These are phyloP conservation scores for Chaetomiaceae sp. DNA, from an alignment of 2,329 filamentous ascomycete species.

Conservation along the genomic window DNA sequence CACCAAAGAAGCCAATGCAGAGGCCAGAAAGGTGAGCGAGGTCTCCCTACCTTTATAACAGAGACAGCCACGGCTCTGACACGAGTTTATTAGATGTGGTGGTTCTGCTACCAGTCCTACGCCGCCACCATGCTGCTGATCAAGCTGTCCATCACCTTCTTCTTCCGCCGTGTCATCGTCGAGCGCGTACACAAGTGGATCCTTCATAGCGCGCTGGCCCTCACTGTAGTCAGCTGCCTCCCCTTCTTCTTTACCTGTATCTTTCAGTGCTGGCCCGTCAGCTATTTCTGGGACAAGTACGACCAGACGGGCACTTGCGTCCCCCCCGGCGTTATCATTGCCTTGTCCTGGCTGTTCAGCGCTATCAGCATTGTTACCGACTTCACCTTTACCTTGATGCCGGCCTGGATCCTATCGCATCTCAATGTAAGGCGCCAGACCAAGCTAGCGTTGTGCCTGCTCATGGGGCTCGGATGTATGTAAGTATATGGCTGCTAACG, in stretches of 20 bases:
- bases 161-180: conserved; percentile 38
- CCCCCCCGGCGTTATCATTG: conserved; percentile 41
- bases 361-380: conserved; percentile 45
- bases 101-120: conserved; percentile 22
- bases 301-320: conserved; percentile 34
- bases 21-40: conserved; percentile 33
- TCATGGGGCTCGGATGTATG: conserved; percentile 54
- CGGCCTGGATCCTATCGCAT: conserved; percentile 49
- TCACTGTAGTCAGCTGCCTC: conserved; percentile 34
- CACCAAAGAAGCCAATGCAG: conserved; percentile 21
- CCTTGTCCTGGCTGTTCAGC: conserved; percentile 49
- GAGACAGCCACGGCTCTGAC: not conserved
- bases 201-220: conserved; percentile 32
- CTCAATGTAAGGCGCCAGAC: conserved; percentile 49
- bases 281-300: conserved; percentile 37
- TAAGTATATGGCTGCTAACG: conserved; percentile 26
- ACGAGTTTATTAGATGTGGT: conserved; percentile 18
- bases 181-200: conserved; percentile 31
- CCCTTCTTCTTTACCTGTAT: conserved; percentile 39
- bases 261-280: conserved; percentile 39
- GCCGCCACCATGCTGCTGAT: conserved; percentile 27
- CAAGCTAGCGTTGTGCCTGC: conserved; percentile 47
- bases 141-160: conserved; percentile 41
- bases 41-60: not conserved
- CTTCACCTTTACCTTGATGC: conserved; percentile 47